Base-by-base conservation (phyloP, 2,329 filamentous ascomycete genomes). In the Septoria petroselini region DNA sequence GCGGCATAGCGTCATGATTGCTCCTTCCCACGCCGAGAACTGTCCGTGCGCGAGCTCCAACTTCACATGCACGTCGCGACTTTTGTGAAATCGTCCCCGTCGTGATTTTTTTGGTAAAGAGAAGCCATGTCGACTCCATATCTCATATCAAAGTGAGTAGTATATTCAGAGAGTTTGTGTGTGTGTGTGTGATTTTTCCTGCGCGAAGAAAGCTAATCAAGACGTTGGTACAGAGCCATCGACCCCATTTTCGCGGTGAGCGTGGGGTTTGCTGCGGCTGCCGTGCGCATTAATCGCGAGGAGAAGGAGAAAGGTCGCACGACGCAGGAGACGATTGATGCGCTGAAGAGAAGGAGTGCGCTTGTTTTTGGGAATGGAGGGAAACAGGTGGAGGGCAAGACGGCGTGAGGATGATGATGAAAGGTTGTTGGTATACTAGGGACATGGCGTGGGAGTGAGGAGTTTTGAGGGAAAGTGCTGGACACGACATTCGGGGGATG, bases 191-290 rank as follows among this genome's bases (percentile, higher is more conserved):
- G n/a, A n/a, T n/a, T n/a, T n/a, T n/a, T n/a, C n/a, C n/a, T n/a
- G n/a, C n/a, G n/a, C n/a, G n/a, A n/a, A n/a, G n/a, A n/a, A 18
- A 21, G 38, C 37, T 23, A 18, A 30, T 17, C 9, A 49, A 41
- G 19, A 4, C 3, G 7, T 35, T 21, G 7, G n/a, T 40, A 18
- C 48, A 76, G 73, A 62, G 59, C 65, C 39, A 68, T 76, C 45
- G 75, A 77, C 50, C 74, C 75, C 30, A 48, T 76, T 46, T 77
- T 77, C 62, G 74, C 75, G 25, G 58, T 76, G 43, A 67, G 67
- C n/a, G 72, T 76, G 47, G 75, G 75, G 41, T 55, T 71, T 43
- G 65, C 68, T 0, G 74, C 75, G 6, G 73, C 73, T 11, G 61
- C 57, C 0, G 60, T 69, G 9, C 62, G 69, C 18, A 67, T 71